phyloP scores from a whole-genome alignment of 2,329 filamentous ascomycete species.

The Ceratocystis ficicola region DNA sequence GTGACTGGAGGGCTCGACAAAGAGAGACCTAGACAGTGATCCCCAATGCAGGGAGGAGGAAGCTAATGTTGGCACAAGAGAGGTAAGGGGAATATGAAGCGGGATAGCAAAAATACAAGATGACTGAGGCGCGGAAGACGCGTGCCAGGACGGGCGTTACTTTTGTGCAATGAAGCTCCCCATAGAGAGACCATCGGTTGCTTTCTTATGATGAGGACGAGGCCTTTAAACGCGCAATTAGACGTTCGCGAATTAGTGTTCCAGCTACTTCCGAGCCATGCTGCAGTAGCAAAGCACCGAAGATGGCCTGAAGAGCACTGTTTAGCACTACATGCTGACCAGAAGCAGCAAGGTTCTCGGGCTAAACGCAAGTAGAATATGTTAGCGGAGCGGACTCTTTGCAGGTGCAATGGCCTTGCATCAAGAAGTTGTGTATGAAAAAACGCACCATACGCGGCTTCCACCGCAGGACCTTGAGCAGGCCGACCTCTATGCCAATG shows the following conservation, averaged over 20 bases:
- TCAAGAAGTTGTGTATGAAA: neutral
- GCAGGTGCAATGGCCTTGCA: neutral
- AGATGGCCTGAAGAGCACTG: constrained; percentile 68
- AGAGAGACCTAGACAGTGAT: neutral
- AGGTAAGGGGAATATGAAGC: neutral
- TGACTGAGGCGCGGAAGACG: neutral
- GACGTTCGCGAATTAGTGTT: constrained; percentile 60
- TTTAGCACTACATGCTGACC: constrained; percentile 64
- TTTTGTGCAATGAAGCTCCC: neutral
- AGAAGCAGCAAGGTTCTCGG: constrained; percentile 56
- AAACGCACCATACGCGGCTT: constrained; percentile 63
- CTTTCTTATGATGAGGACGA: constrained; percentile 5
- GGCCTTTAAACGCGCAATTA: constrained; percentile 37
- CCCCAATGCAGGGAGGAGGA: neutral
- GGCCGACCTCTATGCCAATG: constrained; percentile 57
- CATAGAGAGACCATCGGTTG: neutral
- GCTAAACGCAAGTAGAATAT: constrained; percentile 30
- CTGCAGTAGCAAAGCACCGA: constrained; percentile 83
- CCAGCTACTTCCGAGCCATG: constrained; percentile 68
- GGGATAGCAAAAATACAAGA: neutral
- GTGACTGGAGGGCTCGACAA: neutral
- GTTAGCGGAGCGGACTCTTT: constrained; percentile 17
- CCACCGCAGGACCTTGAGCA: constrained; percentile 74
- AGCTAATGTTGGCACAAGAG: constrained; percentile 13
- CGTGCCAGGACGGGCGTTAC: neutral